Evolutionary conservation across 129 eudicot species (phyloP).

Genomic region (Arctium minus): DNA sequence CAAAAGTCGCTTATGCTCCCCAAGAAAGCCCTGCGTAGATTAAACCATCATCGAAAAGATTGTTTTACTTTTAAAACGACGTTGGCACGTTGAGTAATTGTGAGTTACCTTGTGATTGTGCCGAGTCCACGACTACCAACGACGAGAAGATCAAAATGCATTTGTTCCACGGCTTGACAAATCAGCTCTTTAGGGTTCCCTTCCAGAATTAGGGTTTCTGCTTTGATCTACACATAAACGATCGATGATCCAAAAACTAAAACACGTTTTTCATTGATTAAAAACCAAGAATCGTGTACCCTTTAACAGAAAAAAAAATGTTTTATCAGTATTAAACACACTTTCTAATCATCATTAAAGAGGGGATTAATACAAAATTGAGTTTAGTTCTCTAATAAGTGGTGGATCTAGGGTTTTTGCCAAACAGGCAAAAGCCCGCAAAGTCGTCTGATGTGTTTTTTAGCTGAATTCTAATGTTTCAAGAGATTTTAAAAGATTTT

Average conservation of each 20-base stretch:
- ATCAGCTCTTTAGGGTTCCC: slow-evolving; percentile 66
- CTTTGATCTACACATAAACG: slow-evolving; percentile 35
- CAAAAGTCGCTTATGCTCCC: slow-evolving; percentile 64
- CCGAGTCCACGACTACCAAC: slow-evolving; percentile 73
- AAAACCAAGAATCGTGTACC: neutral
- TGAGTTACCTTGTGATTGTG: slow-evolving; percentile 44
- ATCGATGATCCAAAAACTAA: neutral
- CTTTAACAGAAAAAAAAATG: neutral
- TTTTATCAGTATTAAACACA: neutral
- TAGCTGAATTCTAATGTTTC: too few relatives aligned
- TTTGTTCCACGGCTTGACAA: slow-evolving; percentile 49
- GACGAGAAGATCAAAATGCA: slow-evolving; percentile 51
- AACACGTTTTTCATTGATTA: neutral
- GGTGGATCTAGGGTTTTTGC: too few relatives aligned
- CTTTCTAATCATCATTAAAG: neutral
- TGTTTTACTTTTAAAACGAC: neutral
- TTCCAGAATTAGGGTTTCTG: slow-evolving; percentile 51
- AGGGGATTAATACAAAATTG: neutral
- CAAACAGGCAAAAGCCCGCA: too few relatives aligned
- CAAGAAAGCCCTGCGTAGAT: slow-evolving; percentile 46
- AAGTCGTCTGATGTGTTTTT: too few relatives aligned
- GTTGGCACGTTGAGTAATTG: too few relatives aligned
- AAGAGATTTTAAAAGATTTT: too few relatives aligned
- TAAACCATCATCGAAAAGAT: too few relatives aligned
- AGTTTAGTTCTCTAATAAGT: neutral